Percentiles rank a stretch among this genome's conserved stretches.
Conservation (phyloP, 1,139 yeast species). For the Pichia sp. region DNA sequence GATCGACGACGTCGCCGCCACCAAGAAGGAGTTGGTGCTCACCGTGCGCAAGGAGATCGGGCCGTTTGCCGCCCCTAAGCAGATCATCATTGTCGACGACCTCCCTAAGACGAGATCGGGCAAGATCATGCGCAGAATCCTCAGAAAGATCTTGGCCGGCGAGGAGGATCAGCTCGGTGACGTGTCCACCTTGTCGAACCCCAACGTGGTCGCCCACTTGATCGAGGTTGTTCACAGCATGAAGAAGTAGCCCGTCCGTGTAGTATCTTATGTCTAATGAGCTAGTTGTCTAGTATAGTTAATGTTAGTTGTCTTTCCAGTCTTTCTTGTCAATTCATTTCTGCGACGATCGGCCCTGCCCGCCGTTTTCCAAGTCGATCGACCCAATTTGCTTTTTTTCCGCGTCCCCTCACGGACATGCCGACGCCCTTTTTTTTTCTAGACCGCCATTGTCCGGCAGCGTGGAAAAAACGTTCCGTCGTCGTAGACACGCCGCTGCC, state of each 20-base stretch:
- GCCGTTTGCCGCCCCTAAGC: conserved; percentile 79
- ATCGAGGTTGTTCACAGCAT: conserved; percentile 47
- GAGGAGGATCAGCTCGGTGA: conserved; percentile 79
- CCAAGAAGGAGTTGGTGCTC: conserved; percentile 64
- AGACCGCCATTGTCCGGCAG: too few species aligned
- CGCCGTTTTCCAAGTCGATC: too few species aligned
- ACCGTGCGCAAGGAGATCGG: conserved; percentile 79
- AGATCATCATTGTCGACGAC: conserved; percentile 66
- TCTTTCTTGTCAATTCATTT: too few species aligned
- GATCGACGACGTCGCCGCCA: conserved; percentile 35
- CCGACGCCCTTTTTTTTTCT: too few species aligned
- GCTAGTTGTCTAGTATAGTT: background rate
- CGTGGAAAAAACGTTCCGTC: too few species aligned
- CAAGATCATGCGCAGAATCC: conserved; percentile 78
- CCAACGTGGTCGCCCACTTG: conserved; percentile 61
- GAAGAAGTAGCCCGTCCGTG: conserved; percentile 2
- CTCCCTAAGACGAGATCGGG: conserved; percentile 83
- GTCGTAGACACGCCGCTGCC: too few species aligned
- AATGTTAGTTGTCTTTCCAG: too few species aligned
- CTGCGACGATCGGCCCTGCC: too few species aligned
- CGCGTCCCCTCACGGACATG: too few species aligned
- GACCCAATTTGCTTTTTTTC: too few species aligned
- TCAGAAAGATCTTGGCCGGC: conserved; percentile 72
- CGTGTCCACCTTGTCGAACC: conserved; percentile 71
- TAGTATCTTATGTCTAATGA: background rate